Conservation (phyloP, 371 early-diverging fungal species). For the Mortierella sp. region DNA sequence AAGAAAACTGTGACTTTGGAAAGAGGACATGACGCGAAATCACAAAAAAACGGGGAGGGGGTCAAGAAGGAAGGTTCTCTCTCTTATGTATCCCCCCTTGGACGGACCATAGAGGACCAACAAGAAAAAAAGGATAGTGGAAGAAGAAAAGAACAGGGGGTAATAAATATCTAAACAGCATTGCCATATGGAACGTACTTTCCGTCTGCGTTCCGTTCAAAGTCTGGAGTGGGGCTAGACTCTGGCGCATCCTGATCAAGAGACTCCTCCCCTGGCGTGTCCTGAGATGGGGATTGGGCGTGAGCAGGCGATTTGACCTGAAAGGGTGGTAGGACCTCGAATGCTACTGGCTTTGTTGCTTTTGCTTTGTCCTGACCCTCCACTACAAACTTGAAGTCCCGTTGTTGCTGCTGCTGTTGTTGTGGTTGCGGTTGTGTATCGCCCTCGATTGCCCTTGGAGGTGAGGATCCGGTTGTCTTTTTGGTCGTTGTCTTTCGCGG, state of each 20-base stretch:
- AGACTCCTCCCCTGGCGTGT: slow-evolving; percentile 29
- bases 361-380: slow-evolving; percentile 34
- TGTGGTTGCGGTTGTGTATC: slow-evolving; percentile 28
- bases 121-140: background rate
- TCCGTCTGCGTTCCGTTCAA: slow-evolving; percentile 53
- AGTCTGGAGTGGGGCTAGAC: slow-evolving; percentile 45
- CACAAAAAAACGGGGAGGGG: slow-evolving; percentile 2
- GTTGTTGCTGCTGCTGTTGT: background rate
- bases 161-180: background rate
- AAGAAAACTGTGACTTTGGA: background rate
- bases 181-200: slow-evolving; percentile 36
- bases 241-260: slow-evolving; percentile 30
- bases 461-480: slow-evolving; percentile 14
- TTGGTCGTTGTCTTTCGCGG: slow-evolving; percentile 19
- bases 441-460: slow-evolving; percentile 11
- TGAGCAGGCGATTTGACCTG: slow-evolving; percentile 14
- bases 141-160: slow-evolving; percentile 5
- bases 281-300: slow-evolving; percentile 8
- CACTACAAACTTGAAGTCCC: slow-evolving; percentile 35
- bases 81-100: background rate
- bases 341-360: background rate
- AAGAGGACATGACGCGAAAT: slow-evolving; percentile 19
- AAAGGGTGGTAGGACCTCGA: slow-evolving; percentile 9
- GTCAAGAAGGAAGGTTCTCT: background rate
- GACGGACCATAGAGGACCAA: background rate